Conservation (phyloP, 139 green algal species). For the Diplosphaera chodatii region DNA sequence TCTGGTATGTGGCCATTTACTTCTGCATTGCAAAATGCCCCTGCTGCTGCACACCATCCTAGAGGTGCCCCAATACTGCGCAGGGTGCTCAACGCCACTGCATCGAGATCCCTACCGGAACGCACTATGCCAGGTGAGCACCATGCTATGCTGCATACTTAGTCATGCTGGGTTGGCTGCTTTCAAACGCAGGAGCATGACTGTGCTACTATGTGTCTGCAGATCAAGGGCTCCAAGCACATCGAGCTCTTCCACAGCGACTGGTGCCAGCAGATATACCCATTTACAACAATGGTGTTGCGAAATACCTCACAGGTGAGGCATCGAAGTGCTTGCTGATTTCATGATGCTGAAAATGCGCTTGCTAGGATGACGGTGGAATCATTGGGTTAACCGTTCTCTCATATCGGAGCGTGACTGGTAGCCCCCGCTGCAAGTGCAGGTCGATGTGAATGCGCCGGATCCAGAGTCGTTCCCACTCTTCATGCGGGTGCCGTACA, state of each 20-base stretch:
- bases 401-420: no score
- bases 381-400: no score
- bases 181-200: no score
- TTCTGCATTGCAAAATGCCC: no score
- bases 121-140: conserved; percentile 6
- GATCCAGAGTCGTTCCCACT: not conserved
- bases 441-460: not conserved
- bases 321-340: not conserved
- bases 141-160: no score
- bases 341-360: not conserved
- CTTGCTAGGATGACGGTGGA: no score
- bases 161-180: no score
- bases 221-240: conserved; percentile 10
- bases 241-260: conserved; percentile 7
- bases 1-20: not conserved
- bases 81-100: conserved; percentile 7
- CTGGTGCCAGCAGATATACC: conserved; percentile 6
- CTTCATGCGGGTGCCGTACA: not conserved
- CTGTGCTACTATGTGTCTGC: no score
- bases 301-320: conserved; percentile 14
- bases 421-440: not conserved
- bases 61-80: no score
- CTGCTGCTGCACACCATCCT: no score
- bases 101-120: conserved; percentile 19
- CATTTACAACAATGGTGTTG: conserved; percentile 8